Conservation (phyloP, 192 early-diverging fungal genomes). For the Rhizophagus sp. region DNA sequence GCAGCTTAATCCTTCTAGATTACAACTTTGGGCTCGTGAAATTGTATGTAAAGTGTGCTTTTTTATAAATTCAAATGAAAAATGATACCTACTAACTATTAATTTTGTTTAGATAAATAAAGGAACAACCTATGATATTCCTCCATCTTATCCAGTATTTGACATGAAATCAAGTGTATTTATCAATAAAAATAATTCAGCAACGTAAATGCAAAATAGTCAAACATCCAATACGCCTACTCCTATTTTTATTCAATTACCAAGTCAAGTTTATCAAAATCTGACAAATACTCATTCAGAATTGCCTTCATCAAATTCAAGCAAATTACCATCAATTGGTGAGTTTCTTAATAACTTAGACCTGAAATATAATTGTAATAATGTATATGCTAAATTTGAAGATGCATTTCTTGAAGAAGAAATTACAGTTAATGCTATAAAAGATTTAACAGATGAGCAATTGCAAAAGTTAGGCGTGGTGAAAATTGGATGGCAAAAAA, state of each 20-base stretch:
- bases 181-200: background rate
- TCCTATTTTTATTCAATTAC: no score
- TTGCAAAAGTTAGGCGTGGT: background rate
- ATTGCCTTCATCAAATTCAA: background rate
- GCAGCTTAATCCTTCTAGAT: background rate
- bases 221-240: background rate
- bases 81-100: background rate
- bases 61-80: background rate
- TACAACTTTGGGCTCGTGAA: background rate
- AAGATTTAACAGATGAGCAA: background rate
- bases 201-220: no score
- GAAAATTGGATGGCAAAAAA: constrained; percentile 2
- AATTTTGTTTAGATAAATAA: background rate
- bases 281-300: no score
- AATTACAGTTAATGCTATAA: constrained; percentile 3
- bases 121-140: background rate
- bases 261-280: no score
- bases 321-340: background rate
- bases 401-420: background rate
- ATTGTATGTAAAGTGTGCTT: background rate
- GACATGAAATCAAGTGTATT: background rate
- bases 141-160: background rate
- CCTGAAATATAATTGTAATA: background rate
- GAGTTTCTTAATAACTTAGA: background rate
- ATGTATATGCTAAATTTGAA: background rate